A percentile compares a stretch with the other conserved stretches of the same genome.
Evolutionary conservation across 345 rosid species (phyloP).

Genomic region (Clarkia xantiana): DNA sequence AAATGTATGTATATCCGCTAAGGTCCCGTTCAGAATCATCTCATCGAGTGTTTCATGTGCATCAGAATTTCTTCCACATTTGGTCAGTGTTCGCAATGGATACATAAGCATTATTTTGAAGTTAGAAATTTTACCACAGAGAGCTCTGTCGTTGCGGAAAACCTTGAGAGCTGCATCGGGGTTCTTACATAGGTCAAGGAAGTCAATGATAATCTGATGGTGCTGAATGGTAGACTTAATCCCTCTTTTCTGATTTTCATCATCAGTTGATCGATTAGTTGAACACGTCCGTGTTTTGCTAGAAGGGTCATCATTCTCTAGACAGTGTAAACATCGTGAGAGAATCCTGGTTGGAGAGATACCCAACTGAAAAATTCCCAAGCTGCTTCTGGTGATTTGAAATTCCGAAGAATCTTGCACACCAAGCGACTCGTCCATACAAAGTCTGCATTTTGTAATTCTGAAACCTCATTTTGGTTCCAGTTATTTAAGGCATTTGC

Average conservation of each 20-base stretch:
- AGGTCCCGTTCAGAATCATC: constrained; percentile 42
- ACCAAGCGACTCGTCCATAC: constrained; percentile 82
- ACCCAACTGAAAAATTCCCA: constrained; percentile 96
- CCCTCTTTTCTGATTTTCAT: constrained; percentile 49
- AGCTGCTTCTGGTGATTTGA: constrained; percentile 54
- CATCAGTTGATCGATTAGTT: constrained; percentile 55
- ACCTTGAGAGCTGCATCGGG: constrained; percentile 77
- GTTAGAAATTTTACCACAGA: constrained; percentile 37
- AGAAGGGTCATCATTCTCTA: constrained; percentile 67
- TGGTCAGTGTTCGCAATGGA: constrained; percentile 66
- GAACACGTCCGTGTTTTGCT: constrained; percentile 55
- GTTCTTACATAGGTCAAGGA: constrained; percentile 70
- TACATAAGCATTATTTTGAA: constrained; percentile 60
- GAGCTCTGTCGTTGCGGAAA: constrained; percentile 39
- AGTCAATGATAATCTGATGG: constrained; percentile 62
- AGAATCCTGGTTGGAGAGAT: constrained; percentile 65
- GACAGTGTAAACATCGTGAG: constrained; percentile 61
- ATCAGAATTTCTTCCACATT: constrained; percentile 52
- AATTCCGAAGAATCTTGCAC: constrained; percentile 66
- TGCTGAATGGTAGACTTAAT: constrained; percentile 63
- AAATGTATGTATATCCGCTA: constrained; percentile 74
- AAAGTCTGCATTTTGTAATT: constrained; percentile 50
- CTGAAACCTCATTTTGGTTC: constrained; percentile 47
- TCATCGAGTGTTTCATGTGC: constrained; percentile 58
- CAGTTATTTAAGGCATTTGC: constrained; percentile 53